Percentiles rank a stretch among this genome's conserved stretches.
Evolutionary conservation across 2,329 filamentous ascomycete species (phyloP).

Genomic region (Ophiocordyceps camponoti-leonardi): DNA sequence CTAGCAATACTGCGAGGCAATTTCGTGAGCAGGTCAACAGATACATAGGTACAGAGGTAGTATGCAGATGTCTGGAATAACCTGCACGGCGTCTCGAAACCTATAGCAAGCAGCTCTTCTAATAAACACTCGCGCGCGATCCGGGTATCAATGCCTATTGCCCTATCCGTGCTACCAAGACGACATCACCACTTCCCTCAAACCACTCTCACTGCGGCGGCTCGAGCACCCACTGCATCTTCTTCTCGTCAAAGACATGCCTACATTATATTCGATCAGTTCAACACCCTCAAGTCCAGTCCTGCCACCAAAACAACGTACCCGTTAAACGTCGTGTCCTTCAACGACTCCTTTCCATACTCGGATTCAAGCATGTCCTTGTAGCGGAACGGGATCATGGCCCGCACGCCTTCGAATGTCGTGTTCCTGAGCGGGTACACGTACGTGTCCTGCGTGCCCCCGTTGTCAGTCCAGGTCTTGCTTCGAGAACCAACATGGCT

Average conservation of each 20-base stretch:
- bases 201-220: background rate
- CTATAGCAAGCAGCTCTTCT: too few species aligned
- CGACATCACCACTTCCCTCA: background rate
- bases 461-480: background rate
- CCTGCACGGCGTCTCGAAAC: too few species aligned
- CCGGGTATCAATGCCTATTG: background rate
- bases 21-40: too few species aligned
- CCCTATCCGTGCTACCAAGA: too few species aligned
- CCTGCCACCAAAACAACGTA: conserved; percentile 10
- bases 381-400: conserved; percentile 48
- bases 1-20: too few species aligned
- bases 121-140: background rate
- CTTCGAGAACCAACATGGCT: background rate
- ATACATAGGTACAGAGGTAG: too few species aligned
- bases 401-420: conserved; percentile 47
- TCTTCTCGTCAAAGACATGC: conserved; percentile 21
- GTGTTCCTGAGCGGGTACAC: conserved; percentile 55
- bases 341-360: conserved; percentile 35
- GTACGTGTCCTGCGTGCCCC: conserved; percentile 27
- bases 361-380: conserved; percentile 39
- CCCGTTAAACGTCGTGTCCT: conserved; percentile 32
- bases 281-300: background rate
- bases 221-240: conserved; percentile 15
- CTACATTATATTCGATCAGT: conserved; percentile 11
- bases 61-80: too few species aligned